Evolutionary conservation across 495 filamentous ascomycete species (phyloP).

Genomic region (Penicillium canariense): DNA sequence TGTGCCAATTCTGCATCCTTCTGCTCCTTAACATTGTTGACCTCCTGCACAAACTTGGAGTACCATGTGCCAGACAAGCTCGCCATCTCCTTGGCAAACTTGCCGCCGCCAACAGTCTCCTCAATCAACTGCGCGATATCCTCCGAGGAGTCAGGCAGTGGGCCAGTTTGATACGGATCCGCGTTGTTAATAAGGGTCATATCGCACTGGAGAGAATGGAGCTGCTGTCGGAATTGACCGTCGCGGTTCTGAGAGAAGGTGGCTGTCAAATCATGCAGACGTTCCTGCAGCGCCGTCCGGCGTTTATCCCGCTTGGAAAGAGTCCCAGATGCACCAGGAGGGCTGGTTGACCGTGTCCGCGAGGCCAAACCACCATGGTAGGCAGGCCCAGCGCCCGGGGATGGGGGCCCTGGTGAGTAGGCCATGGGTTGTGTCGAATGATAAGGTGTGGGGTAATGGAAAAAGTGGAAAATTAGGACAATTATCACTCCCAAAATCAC

Average conservation of each 20-base stretch:
- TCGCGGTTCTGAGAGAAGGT: slow-evolving; percentile 80
- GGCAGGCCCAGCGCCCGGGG: slow-evolving; percentile 30
- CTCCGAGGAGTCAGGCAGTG: slow-evolving; percentile 67
- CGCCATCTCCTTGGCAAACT: slow-evolving; percentile 55
- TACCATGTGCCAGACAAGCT: slow-evolving; percentile 77
- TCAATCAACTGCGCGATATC: slow-evolving; percentile 65
- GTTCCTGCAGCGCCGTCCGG: slow-evolving; percentile 72
- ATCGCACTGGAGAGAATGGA: slow-evolving; percentile 84
- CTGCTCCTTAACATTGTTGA: slow-evolving; percentile 81
- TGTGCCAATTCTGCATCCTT: slow-evolving; percentile 75
- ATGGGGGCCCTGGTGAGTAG: slow-evolving; percentile 36
- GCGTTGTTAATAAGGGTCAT: slow-evolving; percentile 81
- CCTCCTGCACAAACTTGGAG: slow-evolving; percentile 72
- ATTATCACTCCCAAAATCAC: background rate
- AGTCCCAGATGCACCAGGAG: slow-evolving; percentile 30
- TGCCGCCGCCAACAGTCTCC: slow-evolving; percentile 52
- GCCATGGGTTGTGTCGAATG: slow-evolving; percentile 26
- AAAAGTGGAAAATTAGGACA: background rate
- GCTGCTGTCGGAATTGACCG: slow-evolving; percentile 79
- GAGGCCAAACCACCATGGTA: slow-evolving; percentile 26
- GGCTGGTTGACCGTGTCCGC: slow-evolving; percentile 38
- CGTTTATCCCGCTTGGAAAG: slow-evolving; percentile 87
- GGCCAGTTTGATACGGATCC: slow-evolving; percentile 69
- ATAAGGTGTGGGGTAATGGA: background rate
- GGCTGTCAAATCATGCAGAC: slow-evolving; percentile 66